Percentiles rank a stretch among this genome's conserved stretches.
phyloP scores from a whole-genome alignment of 306 rosid species.

The Citrullus mucosospermus region DNA sequence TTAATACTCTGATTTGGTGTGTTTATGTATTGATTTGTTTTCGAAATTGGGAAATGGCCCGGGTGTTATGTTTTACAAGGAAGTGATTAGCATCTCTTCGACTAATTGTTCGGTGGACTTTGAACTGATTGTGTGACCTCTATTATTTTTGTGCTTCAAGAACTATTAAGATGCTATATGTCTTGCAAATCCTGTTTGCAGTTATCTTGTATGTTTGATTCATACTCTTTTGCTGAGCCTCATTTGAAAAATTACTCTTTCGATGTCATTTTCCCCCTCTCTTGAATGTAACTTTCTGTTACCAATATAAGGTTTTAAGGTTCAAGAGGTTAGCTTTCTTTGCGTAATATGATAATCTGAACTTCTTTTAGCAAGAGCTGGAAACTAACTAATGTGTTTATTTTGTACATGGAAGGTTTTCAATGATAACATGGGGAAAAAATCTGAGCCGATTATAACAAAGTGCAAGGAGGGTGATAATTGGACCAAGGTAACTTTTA shows the following conservation, averaged over 20 bases:
- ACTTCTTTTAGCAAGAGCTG: background rate
- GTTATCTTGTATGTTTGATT: background rate
- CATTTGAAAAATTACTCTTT: background rate
- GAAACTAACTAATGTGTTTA: background rate
- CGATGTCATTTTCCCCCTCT: background rate
- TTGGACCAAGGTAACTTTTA: conserved; percentile 89
- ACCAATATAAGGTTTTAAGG: background rate
- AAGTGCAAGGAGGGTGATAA: conserved; percentile 70
- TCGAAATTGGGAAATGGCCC: background rate
- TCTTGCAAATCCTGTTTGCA: background rate
- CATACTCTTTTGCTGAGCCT: background rate
- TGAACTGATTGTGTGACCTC: background rate
- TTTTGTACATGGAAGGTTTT: conserved; percentile 40
- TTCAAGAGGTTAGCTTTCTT: background rate
- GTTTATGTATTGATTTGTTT: background rate
- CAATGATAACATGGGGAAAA: conserved; percentile 65
- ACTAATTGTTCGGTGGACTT: background rate
- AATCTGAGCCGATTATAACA: conserved; percentile 54
- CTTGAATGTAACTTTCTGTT: background rate
- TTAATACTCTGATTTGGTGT: background rate
- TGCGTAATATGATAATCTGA: background rate
- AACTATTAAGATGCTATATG: background rate
- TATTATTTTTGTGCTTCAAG: background rate
- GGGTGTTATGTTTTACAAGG: background rate
- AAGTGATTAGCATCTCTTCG: background rate